Conservation (phyloP, 2,329 filamentous ascomycete species). For the Metarhizium guizhouense region DNA sequence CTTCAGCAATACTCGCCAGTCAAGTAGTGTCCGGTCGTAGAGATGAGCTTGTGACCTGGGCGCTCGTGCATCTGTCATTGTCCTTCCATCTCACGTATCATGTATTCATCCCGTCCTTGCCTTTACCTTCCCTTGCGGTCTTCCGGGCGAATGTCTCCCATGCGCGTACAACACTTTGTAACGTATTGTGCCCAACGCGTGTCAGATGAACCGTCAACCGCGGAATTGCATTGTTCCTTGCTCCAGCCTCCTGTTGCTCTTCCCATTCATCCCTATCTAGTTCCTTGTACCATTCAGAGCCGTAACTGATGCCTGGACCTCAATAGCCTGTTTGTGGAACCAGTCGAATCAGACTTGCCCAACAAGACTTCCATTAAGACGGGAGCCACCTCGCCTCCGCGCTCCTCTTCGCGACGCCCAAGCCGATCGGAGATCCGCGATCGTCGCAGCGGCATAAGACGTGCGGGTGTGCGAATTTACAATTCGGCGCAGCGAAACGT, state of each 20-base stretch:
- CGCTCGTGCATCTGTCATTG: not conserved
- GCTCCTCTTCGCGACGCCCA: constrained; percentile 31
- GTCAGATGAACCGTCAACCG: not conserved
- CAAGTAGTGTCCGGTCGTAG: not conserved
- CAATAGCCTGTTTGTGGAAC: constrained; percentile 35
- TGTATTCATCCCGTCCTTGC: not conserved
- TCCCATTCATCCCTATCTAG: not conserved
- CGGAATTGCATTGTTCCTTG: constrained; percentile 8
- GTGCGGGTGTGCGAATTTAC: constrained; percentile 19
- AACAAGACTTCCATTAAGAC: constrained; percentile 24
- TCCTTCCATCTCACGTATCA: not conserved
- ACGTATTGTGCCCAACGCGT: not conserved
- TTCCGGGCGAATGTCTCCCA: not conserved
- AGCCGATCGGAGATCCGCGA: constrained; percentile 24
- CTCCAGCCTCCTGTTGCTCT: constrained; percentile 3
- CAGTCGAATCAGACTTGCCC: constrained; percentile 33
- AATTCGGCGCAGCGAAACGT: constrained; percentile 16
- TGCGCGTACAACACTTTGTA: not conserved
- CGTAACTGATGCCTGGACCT: constrained; percentile 10
- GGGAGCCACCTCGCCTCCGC: constrained; percentile 20
- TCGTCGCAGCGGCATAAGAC: constrained; percentile 13
- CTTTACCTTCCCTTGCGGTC: not conserved
- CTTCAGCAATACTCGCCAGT: not conserved
- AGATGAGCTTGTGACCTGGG: not conserved
- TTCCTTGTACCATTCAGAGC: not conserved